These are phyloP conservation scores for Saccharomyces hybrid DNA, from an alignment of 1,139 yeast genomes.

Conservation along the genomic window DNA sequence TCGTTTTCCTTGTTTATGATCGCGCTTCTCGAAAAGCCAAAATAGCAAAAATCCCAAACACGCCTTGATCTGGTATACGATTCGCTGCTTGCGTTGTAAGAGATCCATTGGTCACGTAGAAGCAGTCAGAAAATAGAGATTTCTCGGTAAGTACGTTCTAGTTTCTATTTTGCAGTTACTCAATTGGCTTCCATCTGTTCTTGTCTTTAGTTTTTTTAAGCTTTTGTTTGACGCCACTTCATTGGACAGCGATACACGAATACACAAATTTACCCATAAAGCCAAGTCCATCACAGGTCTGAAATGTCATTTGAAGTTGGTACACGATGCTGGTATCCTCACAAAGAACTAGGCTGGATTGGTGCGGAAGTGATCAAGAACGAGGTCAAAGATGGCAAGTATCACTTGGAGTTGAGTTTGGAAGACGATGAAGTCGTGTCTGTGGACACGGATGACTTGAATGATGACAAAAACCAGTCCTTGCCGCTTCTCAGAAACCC, in stretches of 20 bases:
- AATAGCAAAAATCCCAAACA: not conserved
- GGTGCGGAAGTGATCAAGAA: conserved; percentile 70
- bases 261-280: not conserved
- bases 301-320: conserved; percentile 32
- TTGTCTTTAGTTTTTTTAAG: not conserved
- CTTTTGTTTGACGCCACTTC: not conserved
- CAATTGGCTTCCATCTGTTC: not conserved
- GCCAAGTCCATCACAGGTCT: not conserved
- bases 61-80: not conserved
- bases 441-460: conserved; percentile 45
- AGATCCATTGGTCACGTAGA: not conserved
- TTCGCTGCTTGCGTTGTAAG: not conserved
- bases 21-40: conserved; percentile 1
- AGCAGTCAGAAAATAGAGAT: not conserved
- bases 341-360: conserved; percentile 81
- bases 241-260: not conserved
- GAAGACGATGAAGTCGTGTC: conserved; percentile 56
- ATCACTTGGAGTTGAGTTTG: conserved; percentile 50
- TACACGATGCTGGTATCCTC: conserved; percentile 89
- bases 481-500: conserved; percentile 87
- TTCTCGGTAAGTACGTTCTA: too few species aligned
- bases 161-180: not conserved
- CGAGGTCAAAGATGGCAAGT: conserved; percentile 45
- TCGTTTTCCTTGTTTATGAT: not conserved
- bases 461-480: conserved; percentile 24